Conservation (phyloP, 2,329 filamentous ascomycete genomes). For the Arachnomyces sp. region DNA sequence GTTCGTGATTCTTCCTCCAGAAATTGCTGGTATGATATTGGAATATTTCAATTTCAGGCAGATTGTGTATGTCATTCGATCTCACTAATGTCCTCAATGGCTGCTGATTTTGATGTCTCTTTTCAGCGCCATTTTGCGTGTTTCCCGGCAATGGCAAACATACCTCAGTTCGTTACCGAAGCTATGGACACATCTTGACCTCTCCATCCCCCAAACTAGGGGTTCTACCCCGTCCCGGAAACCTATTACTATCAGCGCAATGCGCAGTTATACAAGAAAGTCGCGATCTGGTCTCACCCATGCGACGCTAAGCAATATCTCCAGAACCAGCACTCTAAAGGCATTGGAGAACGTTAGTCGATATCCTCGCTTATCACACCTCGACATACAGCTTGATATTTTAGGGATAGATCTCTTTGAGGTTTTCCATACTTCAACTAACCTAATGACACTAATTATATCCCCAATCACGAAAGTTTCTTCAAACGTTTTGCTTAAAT, state of each 20-base stretch:
- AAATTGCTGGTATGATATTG: conserved; percentile 48
- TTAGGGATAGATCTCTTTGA: background rate
- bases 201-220: conserved; percentile 32
- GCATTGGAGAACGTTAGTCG: conserved; percentile 25
- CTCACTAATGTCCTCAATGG: too few species aligned
- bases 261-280: conserved; percentile 28
- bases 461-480: conserved; percentile 3
- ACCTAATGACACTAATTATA: conserved; percentile 13
- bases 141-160: conserved; percentile 50
- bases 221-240: conserved; percentile 13
- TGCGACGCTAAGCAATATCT: conserved; percentile 22
- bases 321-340: conserved; percentile 17
- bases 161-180: conserved; percentile 41
- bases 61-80: conserved; percentile 32
- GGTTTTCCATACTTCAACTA: conserved; percentile 5
- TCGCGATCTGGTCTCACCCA: conserved; percentile 27
- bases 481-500: conserved; percentile 5
- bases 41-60: conserved; percentile 46
- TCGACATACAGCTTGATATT: conserved; percentile 18
- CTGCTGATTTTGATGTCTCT: background rate
- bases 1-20: conserved; percentile 46
- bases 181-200: conserved; percentile 49
- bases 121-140: conserved; percentile 41
- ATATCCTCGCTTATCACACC: conserved; percentile 26
- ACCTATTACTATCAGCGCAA: conserved; percentile 32